These are phyloP conservation scores for Globisporangium polare DNA, from an alignment of 352 stramenopile species.

Conservation along the genomic window DNA sequence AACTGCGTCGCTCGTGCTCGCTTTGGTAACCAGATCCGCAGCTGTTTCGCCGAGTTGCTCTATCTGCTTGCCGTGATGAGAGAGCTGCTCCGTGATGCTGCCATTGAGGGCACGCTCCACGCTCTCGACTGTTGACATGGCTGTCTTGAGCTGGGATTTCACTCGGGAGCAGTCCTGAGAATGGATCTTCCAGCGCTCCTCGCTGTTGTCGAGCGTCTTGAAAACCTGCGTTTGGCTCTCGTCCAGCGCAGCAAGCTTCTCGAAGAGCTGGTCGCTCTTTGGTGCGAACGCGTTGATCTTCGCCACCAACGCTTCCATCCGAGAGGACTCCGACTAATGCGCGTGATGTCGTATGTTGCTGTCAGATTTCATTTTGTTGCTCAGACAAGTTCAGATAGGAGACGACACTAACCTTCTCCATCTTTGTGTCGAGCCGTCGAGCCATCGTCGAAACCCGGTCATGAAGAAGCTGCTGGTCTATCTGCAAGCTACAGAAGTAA, in stretches of 20 bases:
- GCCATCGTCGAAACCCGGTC: conserved; percentile 40
- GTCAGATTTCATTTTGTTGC: background rate
- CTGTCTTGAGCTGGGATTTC: background rate
- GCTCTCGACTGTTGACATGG: too few species aligned
- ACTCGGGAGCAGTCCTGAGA: background rate
- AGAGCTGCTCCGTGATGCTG: background rate
- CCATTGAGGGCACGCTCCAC: background rate
- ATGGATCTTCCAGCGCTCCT: conserved; percentile 2
- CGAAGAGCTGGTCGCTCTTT: conserved; percentile 27
- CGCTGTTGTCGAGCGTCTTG: background rate
- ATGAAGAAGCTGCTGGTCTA: conserved; percentile 41
- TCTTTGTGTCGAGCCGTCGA: conserved; percentile 38
- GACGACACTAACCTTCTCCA: conserved; percentile 55
- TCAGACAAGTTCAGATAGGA: background rate
- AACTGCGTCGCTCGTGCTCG: conserved; percentile 19
- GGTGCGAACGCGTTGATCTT: conserved; percentile 58
- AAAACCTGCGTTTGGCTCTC: conserved; percentile 10
- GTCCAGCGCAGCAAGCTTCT: conserved; percentile 19
- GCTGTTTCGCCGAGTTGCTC: conserved; percentile 19
- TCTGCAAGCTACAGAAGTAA: conserved; percentile 29
- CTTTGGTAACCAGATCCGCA: conserved; percentile 16
- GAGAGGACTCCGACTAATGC: conserved; percentile 37
- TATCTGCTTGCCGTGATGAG: conserved; percentile 5
- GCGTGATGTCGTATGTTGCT: background rate
- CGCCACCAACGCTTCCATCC: conserved; percentile 40